Base-by-base conservation (phyloP, 176 grass and related monocot genomes). In the Zoysia pacifica region DNA sequence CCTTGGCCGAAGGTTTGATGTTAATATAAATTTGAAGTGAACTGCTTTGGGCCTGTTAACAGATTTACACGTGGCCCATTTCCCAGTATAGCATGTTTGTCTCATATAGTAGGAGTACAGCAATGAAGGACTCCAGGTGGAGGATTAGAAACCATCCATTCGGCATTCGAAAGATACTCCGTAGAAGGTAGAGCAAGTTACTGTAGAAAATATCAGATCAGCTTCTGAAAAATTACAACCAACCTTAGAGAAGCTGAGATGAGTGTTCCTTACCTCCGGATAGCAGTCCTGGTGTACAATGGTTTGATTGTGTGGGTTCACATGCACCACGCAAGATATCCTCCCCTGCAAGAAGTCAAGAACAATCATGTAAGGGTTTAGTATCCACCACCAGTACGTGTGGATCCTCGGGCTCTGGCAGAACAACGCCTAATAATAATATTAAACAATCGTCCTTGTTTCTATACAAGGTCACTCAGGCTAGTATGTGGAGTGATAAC, bases 221-320 rank as follows among this genome's bases (percentile, higher is more conserved):
- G 79, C 50, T 69, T 59, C 15, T 82, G 43, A 45, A 11, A 68
- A 58, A 40, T 18, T 69, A 50, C 38, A 48, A 28, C 28, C 28
- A 28, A 10, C 19, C 7, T 77, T 47, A 1, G 6, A 4, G 11
- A n/a, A 3, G 58, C 66, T 4, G 62, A 60, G 69, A 62, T 43
- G 69, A 62, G 60, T 13, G 35, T 69, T 87, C 2, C 45, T 85
- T 82, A 88, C 85, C 82, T 75, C 83, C 0, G 86, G 90, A 76
- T 88, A 91, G 83, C 90, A 91, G 79, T 91, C 90, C 47, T 91
- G 90, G 59, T 80, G 78, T 61, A 88, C 41, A 1, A 91, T 88
- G 44, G 86, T 88, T 84, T 88, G 49, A 69, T 88, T 52, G 46
- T 79, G 79, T 61, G 90, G 86, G 37, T 88, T 91, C 69, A 88